phyloP scores from a whole-genome alignment of 2,329 filamentous ascomycete species.

The Aspergillus niger region DNA sequence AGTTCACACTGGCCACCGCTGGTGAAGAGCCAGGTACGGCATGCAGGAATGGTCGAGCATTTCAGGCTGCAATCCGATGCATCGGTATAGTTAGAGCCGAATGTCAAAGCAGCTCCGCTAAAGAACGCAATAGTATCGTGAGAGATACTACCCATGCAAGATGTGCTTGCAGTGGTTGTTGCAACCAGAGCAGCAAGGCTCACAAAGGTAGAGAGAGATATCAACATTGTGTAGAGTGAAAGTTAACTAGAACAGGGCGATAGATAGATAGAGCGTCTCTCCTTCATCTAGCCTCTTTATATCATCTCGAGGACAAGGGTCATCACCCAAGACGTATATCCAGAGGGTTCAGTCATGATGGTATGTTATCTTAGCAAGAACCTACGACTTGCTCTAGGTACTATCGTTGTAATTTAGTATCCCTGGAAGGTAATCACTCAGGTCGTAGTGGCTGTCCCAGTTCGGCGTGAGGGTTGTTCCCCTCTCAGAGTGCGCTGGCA shows the following conservation, averaged over 20 bases:
- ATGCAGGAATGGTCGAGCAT: not conserved
- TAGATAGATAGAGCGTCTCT: not conserved
- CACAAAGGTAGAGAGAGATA: not conserved
- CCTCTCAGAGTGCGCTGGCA: too few species aligned
- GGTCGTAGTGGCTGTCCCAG: too few species aligned
- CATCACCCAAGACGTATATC: too few species aligned
- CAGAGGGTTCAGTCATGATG: too few species aligned
- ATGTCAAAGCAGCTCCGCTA: conserved; percentile 5
- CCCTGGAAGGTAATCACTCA: too few species aligned
- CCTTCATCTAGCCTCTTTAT: not conserved
- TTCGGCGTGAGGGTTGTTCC: too few species aligned
- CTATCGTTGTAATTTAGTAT: too few species aligned
- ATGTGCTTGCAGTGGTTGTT: not conserved
- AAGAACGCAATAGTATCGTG: not conserved
- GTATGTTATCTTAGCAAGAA: too few species aligned
- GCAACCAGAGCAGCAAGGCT: not conserved
- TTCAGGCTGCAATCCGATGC: not conserved
- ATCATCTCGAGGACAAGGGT: not conserved
- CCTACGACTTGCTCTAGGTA: too few species aligned
- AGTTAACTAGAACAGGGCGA: too few species aligned
- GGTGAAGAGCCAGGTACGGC: not conserved
- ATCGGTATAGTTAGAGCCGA: not conserved
- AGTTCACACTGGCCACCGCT: not conserved
- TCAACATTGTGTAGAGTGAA: not conserved
- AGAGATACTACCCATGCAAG: not conserved